phyloP scores from a whole-genome alignment of 2,329 filamentous ascomycete species.

The Dactylellina drechsleri region DNA sequence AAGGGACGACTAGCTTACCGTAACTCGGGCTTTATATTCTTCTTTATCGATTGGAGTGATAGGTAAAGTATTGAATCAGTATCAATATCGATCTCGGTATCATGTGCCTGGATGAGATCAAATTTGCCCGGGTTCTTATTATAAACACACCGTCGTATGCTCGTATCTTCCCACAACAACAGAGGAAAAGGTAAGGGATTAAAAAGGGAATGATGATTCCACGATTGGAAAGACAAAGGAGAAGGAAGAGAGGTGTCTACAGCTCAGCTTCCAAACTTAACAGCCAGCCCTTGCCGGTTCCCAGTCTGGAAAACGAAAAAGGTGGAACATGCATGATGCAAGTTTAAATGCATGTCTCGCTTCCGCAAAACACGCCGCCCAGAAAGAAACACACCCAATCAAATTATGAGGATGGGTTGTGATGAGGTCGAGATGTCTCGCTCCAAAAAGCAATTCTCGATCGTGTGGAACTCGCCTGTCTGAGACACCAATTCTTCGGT shows the following conservation, averaged over 20 bases:
- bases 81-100: constrained; percentile 24
- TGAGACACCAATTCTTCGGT: constrained; percentile 27
- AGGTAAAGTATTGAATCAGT: not conserved
- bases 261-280: constrained; percentile 32
- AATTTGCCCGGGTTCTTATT: not conserved
- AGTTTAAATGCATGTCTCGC: constrained; percentile 41
- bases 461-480: constrained; percentile 31
- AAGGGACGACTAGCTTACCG: constrained; percentile 9
- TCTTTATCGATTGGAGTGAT: constrained; percentile 18
- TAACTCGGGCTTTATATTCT: constrained; percentile 33
- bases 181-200: not conserved
- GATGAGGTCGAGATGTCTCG: constrained; percentile 44
- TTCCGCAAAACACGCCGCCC: constrained; percentile 38
- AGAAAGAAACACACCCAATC: constrained; percentile 21
- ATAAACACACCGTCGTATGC: constrained; percentile 21
- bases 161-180: not conserved
- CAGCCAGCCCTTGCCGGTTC: not conserved
- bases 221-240: constrained; percentile 51
- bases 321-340: constrained; percentile 40
- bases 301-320: constrained; percentile 14
- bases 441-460: constrained; percentile 29
- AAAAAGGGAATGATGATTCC: constrained; percentile 21
- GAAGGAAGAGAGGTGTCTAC: constrained; percentile 28
- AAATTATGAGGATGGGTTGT: constrained; percentile 25
- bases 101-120: constrained; percentile 34